Base-by-base conservation (phyloP, 192 early-diverging fungal genomes). In the Coemansia sp. region DNA sequence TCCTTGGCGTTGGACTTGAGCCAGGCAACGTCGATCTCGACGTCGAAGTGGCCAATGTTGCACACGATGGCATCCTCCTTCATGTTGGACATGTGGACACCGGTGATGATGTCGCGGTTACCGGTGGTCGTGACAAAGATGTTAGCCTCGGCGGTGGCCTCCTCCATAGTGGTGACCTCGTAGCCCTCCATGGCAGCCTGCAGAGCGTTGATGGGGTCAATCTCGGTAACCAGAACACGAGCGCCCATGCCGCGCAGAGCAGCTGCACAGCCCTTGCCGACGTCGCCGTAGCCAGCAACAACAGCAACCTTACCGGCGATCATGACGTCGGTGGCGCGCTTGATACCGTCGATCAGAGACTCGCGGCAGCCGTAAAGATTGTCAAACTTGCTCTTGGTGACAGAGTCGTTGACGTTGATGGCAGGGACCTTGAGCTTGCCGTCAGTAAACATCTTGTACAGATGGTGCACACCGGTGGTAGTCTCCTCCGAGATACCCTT, bases 1-100 rank as follows among this genome's bases (percentile, higher is more conserved):
- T 81, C 80, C 60, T 71, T 78, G 64, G 93, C 89, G 86, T 98
- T 98, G 75, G 84, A 82, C 89, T 94, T 95, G 69, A 98, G 82
- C 96, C 96, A 98, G 55, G 92, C 92, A 56, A 95, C 94, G 79
- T 98, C 96, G 68, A 98, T 92, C 84, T 98, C 96, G 71, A 94
- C 86, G 84, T 98, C 96, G 63, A 98, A 98, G 86, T 98, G 96
- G 64, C 96, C 96, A 84, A 98, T 98, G 88, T 98, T 98, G 92
- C 96, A 97, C 62, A 98, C 94, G 64, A 98, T 97, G 62, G 93
- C 85, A 69, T 98, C 96, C 75, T 98, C 92, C 87, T 92, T 93
- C 96, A 98, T 98, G 73, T 71, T 71, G 56, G 75, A 65, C 80
- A 98, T 92, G 88, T 98, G 94, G 55, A 71, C 84, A 65, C 93